phyloP scores from a whole-genome alignment of 2,329 filamentous ascomycete genomes.

The Phialophora verrucosa region DNA sequence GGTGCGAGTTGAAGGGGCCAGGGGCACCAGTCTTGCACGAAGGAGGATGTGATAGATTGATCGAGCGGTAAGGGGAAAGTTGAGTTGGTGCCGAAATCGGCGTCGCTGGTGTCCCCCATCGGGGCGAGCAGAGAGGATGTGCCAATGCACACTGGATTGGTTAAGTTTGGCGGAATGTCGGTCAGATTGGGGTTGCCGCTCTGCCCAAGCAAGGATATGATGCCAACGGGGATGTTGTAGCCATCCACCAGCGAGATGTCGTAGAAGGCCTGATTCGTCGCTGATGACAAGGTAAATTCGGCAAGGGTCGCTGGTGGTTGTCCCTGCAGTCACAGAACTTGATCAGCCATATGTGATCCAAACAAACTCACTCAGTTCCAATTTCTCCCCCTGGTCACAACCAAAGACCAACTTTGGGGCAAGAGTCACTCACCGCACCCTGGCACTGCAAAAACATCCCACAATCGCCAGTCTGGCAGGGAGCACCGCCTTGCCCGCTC shows the following conservation, averaged over 20 bases:
- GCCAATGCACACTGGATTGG: conserved; percentile 77
- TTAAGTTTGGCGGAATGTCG: conserved; percentile 73
- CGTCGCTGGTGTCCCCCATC: conserved; percentile 58
- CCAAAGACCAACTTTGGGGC: not conserved
- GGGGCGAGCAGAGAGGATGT: conserved; percentile 65
- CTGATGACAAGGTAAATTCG: conserved; percentile 74
- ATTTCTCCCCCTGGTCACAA: not conserved
- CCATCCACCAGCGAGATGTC: conserved; percentile 85
- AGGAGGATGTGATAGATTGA: conserved; percentile 59
- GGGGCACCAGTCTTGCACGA: conserved; percentile 75
- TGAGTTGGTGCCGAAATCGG: conserved; percentile 66
- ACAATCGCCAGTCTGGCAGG: conserved; percentile 79
- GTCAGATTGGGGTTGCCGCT: conserved; percentile 65
- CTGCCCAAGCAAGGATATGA: conserved; percentile 47
- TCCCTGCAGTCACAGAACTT: conserved; percentile 58
- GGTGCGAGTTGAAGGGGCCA: conserved; percentile 75
- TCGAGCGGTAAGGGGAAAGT: conserved; percentile 73
- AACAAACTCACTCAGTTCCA: not conserved
- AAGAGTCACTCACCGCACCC: conserved; percentile 64
- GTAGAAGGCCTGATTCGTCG: conserved; percentile 71
- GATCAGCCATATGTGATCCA: not conserved
- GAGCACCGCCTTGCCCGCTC: conserved; percentile 55
- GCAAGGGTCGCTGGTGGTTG: conserved; percentile 76
- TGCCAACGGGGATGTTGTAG: conserved; percentile 69
- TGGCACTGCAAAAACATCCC: conserved; percentile 71